These are phyloP conservation scores for Blastocrithidia nonstop DNA, from an alignment of 208 protist genomes.

Conservation along the genomic window DNA sequence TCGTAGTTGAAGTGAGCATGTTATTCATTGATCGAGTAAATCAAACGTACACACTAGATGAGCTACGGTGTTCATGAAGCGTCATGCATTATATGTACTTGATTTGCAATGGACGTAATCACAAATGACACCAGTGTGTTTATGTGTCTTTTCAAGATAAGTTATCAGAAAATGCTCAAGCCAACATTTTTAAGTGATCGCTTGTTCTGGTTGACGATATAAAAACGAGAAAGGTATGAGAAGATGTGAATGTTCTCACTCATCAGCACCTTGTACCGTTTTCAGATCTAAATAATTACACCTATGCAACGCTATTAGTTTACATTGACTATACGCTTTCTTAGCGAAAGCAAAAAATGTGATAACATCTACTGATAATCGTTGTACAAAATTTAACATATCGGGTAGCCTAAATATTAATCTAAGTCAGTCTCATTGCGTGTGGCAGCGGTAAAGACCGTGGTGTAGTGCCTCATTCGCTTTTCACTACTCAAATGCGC, in stretches of 20 bases:
- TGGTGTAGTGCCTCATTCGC: slow-evolving; percentile 76
- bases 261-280: slow-evolving; percentile 73
- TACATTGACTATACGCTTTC: slow-evolving; percentile 18
- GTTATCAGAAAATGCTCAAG: slow-evolving; percentile 69
- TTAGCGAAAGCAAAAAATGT: slow-evolving; percentile 30
- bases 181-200: slow-evolving; percentile 61
- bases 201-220: slow-evolving; percentile 74
- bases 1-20: too few species aligned
- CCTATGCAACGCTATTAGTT: slow-evolving; percentile 46
- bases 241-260: slow-evolving; percentile 75
- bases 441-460: slow-evolving; percentile 68
- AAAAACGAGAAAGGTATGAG: slow-evolving; percentile 74
- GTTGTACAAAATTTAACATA: slow-evolving; percentile 70
- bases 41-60: too few species aligned
- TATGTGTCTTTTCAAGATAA: slow-evolving; percentile 54
- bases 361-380: slow-evolving; percentile 86
- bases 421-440: slow-evolving; percentile 27
- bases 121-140: slow-evolving; percentile 25
- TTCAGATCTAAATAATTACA: slow-evolving; percentile 50
- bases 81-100: too few species aligned
- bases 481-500: slow-evolving; percentile 45
- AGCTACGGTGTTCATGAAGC: too few species aligned
- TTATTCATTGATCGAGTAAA: too few species aligned
- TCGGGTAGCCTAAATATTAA: slow-evolving; percentile 23
- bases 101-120: too few species aligned